Conservation (phyloP, 345 rosid species). For the Aquilaria sinensis region DNA sequence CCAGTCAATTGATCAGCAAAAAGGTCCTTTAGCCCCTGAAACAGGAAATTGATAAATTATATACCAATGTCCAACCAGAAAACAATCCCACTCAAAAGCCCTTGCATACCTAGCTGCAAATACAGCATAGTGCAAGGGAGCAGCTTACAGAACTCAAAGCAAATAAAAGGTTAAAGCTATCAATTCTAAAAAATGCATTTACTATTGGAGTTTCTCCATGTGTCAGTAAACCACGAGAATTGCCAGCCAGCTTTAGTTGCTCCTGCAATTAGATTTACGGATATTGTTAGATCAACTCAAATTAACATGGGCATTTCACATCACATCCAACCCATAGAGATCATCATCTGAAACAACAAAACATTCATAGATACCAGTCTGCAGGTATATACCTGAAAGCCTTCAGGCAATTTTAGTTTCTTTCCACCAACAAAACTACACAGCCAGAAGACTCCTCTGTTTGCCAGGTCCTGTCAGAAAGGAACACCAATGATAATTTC, state of each 20-base stretch:
- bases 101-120: background rate
- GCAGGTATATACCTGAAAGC: conserved; percentile 29
- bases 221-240: conserved; percentile 38
- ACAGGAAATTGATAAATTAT: conserved; percentile 6
- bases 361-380: background rate
- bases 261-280: conserved; percentile 37
- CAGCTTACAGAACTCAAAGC: background rate
- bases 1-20: conserved; percentile 19
- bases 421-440: conserved; percentile 36
- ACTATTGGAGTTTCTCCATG: conserved; percentile 32
- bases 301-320: background rate
- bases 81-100: background rate
- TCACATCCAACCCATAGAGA: background rate
- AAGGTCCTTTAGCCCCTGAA: conserved; percentile 58
- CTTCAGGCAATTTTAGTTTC: conserved; percentile 27
- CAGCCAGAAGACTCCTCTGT: conserved; percentile 35
- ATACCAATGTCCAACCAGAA: background rate
- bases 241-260: conserved; percentile 51
- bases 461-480: conserved; percentile 35
- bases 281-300: conserved; percentile 4
- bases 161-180: conserved; percentile 1
- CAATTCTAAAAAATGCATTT: conserved; percentile 29
- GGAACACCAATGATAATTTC: background rate
- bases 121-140: background rate
- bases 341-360: background rate